Evolutionary conservation across 805 yeast genomes (phyloP).

Genomic region (Cephaloascus fragrans): DNA sequence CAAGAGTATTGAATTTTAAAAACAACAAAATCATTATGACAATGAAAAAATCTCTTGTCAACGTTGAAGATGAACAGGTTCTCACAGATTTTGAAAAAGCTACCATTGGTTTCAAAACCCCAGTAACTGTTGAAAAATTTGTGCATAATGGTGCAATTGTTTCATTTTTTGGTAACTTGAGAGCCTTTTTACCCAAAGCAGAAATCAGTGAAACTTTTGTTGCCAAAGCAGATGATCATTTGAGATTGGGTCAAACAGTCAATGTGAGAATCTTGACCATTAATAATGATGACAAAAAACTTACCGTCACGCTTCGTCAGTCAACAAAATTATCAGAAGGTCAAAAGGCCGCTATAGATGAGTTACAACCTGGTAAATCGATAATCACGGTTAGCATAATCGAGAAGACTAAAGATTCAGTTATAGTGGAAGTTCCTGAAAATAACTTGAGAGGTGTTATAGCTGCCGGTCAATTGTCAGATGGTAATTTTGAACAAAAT

Average conservation of each 20-base stretch:
- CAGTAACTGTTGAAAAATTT: constrained; percentile 67
- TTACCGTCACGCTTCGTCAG: constrained; percentile 68
- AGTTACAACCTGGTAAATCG: constrained; percentile 51
- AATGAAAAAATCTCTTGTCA: constrained; percentile 75
- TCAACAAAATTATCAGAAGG: constrained; percentile 40
- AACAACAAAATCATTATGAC: constrained; percentile 51
- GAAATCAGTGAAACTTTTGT: constrained; percentile 90
- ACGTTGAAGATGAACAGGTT: constrained; percentile 46
- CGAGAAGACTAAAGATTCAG: constrained; percentile 68
- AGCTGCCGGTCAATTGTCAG: constrained; percentile 66
- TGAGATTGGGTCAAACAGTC: constrained; percentile 79
- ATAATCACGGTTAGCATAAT: constrained; percentile 50
- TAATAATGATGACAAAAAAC: constrained; percentile 39
- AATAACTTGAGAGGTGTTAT: constrained; percentile 59
- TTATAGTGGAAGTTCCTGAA: constrained; percentile 51
- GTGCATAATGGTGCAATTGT: constrained; percentile 74
- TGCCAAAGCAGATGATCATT: constrained; percentile 63
- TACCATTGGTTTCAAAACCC: constrained; percentile 38
- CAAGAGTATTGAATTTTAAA: constrained; percentile 51
- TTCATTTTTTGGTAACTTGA: constrained; percentile 69
- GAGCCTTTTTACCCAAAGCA: constrained; percentile 74
- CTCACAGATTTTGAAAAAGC: constrained; percentile 28
- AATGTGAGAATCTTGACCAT: constrained; percentile 47
- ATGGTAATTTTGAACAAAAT: constrained; percentile 64
- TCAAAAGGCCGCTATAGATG: constrained; percentile 34